Conservation (phyloP, 2,329 filamentous ascomycete genomes). For the Endothia cerciana region DNA sequence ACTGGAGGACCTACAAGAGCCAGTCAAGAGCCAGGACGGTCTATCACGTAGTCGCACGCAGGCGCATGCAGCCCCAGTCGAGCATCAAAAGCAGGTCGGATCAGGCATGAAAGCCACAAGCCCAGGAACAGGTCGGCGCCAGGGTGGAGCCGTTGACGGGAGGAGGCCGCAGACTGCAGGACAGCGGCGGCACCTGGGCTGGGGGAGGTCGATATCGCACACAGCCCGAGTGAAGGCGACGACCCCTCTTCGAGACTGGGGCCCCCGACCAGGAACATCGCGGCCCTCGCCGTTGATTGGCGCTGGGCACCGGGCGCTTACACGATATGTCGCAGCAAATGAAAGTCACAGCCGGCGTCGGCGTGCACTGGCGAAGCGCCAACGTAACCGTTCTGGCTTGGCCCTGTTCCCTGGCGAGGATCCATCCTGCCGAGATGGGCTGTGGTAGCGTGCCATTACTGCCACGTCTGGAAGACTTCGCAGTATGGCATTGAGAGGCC, state of each 20-base stretch:
- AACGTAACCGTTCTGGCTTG: conserved; percentile 23
- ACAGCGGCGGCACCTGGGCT: background rate
- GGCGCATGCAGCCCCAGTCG: conserved; percentile 10
- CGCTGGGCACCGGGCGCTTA: conserved; percentile 26
- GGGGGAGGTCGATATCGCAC: background rate
- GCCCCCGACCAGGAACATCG: background rate
- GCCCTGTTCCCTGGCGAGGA: background rate
- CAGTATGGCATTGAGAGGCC: conserved; percentile 6
- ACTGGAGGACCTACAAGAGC: conserved; percentile 19
- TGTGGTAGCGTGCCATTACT: conserved; percentile 2
- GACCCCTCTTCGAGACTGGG: background rate
- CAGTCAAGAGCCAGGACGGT: conserved; percentile 24
- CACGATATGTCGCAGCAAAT: conserved; percentile 25
- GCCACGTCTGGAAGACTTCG: no score
- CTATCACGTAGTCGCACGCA: conserved; percentile 18
- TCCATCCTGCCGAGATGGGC: background rate
- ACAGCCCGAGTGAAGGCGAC: background rate
- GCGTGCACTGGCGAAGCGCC: conserved; percentile 22
- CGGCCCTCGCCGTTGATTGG: conserved; percentile 22
- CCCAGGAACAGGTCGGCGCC: conserved; percentile 10
- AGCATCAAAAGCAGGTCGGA: background rate
- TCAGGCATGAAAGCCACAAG: background rate
- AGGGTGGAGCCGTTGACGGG: conserved; percentile 17
- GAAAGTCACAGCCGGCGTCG: conserved; percentile 11
- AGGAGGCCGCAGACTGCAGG: conserved; percentile 15